phyloP scores from a whole-genome alignment of 306 rosid genomes.

The Vigna reflexopilosa region DNA sequence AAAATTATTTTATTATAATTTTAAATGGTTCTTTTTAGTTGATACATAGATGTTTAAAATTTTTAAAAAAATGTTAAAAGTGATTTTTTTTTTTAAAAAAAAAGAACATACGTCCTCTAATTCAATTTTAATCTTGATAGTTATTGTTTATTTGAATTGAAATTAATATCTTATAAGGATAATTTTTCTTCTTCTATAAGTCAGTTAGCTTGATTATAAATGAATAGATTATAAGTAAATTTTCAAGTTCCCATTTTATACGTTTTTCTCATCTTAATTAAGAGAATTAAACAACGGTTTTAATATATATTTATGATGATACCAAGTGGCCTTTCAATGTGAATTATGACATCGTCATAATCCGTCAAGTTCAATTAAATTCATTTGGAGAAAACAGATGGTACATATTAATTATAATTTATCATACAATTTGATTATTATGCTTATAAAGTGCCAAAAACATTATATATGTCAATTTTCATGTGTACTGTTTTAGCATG shows the following conservation, averaged over 20 bases:
- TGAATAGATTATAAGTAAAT: not conserved
- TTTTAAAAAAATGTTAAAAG: no score
- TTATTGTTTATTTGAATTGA: not conserved
- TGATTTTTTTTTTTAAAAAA: no score
- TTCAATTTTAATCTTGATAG: no score
- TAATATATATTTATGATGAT: slow-evolving; percentile 2
- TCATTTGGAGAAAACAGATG: not conserved
- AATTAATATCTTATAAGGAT: not conserved
- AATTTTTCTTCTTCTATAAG: no score
- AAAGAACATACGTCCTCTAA: no score
- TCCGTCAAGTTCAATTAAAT: not conserved
- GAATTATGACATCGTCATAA: not conserved
- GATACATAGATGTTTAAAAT: no score
- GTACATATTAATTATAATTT: not conserved
- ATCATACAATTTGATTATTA: slow-evolving; percentile 1
- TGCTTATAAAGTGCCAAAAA: not conserved
- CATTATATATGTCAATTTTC: not conserved
- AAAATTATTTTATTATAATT: no score
- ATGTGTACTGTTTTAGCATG: not conserved
- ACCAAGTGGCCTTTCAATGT: not conserved
- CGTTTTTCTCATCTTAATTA: not conserved
- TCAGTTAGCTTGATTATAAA: not conserved
- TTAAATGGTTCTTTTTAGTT: no score
- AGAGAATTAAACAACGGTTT: not conserved
- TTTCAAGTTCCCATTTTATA: not conserved